phyloP scores from a whole-genome alignment of 768 basidiomycete species.

The Collybia sp. region DNA sequence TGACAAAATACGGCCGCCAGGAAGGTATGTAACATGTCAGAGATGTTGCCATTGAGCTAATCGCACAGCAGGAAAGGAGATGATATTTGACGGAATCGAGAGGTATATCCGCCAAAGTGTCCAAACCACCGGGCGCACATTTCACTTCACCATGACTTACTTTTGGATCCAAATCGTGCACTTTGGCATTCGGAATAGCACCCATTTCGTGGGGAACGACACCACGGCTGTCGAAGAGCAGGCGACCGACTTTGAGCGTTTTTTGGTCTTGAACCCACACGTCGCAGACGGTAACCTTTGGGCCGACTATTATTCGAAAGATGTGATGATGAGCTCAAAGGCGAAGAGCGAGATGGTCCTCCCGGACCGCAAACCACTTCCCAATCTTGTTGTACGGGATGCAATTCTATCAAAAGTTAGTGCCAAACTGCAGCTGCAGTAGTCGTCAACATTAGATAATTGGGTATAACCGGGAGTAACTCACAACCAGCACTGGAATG shows the following conservation, averaged over 20 bases:
- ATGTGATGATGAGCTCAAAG: conserved; percentile 35
- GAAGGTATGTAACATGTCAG: conserved; percentile 24
- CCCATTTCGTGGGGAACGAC: conserved; percentile 3
- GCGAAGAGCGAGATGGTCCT: conserved; percentile 37
- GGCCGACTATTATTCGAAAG: conserved; percentile 39
- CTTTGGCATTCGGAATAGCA: conserved; percentile 32
- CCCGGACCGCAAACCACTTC: conserved; percentile 38
- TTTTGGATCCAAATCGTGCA: conserved; percentile 49
- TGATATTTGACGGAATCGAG: conserved; percentile 37
- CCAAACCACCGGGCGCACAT: conserved; percentile 30
- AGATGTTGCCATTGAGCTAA: background rate
- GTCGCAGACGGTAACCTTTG: conserved; percentile 36
- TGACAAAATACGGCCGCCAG: conserved; percentile 34
- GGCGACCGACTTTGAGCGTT: conserved; percentile 27
- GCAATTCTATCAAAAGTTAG: conserved; percentile 10
- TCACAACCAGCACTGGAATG: too few species aligned
- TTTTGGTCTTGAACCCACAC: conserved; percentile 35
- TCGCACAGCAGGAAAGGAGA: conserved; percentile 29
- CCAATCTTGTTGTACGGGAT: conserved; percentile 33
- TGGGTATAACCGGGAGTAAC: too few species aligned
- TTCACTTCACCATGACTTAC: conserved; percentile 45
- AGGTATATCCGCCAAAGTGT: conserved; percentile 30
- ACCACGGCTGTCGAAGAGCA: conserved; percentile 4
- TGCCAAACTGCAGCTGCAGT: too few species aligned
- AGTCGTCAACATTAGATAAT: too few species aligned